Conservation (phyloP, 2,329 filamentous ascomycete species). For the Aureobasidium sp. region DNA sequence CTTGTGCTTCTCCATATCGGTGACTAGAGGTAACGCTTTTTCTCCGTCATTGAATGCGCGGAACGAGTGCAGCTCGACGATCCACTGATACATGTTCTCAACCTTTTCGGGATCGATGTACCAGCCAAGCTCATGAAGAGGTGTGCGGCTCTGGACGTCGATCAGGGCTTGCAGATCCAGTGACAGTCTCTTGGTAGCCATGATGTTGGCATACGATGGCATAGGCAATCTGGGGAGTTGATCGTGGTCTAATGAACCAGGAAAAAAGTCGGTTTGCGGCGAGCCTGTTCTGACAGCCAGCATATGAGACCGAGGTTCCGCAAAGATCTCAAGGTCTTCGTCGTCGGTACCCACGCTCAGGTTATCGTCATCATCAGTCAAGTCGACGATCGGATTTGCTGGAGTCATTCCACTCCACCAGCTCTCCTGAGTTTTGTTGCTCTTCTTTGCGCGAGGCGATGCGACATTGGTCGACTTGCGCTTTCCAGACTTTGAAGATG, state of each 20-base stretch:
- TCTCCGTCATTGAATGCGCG: slow-evolving; percentile 27
- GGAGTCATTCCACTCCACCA: slow-evolving; percentile 22
- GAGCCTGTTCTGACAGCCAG: slow-evolving; percentile 21
- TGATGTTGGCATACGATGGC: slow-evolving; percentile 57
- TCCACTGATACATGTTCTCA: slow-evolving; percentile 81
- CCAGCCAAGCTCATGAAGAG: slow-evolving; percentile 69
- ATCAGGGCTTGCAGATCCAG: slow-evolving; percentile 59
- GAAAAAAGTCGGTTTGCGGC: slow-evolving; percentile 53
- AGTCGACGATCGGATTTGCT: slow-evolving; percentile 31
- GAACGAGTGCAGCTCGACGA: slow-evolving; percentile 82
- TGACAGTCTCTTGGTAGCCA: slow-evolving; percentile 56
- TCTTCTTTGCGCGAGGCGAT: slow-evolving; percentile 18
- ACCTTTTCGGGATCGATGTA: slow-evolving; percentile 63
- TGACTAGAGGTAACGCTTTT: slow-evolving; percentile 55
- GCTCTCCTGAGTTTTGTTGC: slow-evolving; percentile 22
- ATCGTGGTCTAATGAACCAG: slow-evolving; percentile 57
- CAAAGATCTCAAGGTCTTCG: slow-evolving; percentile 40
- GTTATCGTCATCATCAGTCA: slow-evolving; percentile 31
- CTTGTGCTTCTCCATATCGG: slow-evolving; percentile 61
- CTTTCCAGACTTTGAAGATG: slow-evolving; percentile 40
- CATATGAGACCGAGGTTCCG: slow-evolving; percentile 20
- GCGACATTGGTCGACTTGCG: slow-evolving; percentile 15
- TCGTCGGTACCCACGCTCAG: slow-evolving; percentile 44
- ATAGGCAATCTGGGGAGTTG: slow-evolving; percentile 58
- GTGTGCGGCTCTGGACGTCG: slow-evolving; percentile 54